Evolutionary conservation across 768 basidiomycete species (phyloP).

Genomic region (Tulasnella sp.): DNA sequence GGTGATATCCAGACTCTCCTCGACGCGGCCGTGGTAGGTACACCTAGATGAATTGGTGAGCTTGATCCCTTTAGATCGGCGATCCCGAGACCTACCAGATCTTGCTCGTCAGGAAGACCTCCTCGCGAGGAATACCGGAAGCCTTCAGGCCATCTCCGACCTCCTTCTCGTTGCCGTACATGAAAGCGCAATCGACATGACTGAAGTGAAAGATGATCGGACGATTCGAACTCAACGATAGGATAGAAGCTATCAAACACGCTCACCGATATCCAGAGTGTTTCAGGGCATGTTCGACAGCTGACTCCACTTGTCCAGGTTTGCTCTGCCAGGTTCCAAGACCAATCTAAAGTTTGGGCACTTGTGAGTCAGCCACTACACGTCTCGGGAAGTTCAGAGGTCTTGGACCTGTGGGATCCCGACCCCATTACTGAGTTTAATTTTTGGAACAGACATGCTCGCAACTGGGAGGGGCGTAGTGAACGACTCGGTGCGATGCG

Average conservation of each 20-base stretch:
- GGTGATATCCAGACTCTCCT: conserved; percentile 55
- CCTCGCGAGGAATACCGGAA: conserved; percentile 57
- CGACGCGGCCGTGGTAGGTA: conserved; percentile 43
- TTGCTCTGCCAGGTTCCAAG: conserved; percentile 65
- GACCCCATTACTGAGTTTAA: conserved; percentile 66
- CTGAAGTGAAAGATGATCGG: too few relatives aligned
- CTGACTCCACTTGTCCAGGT: conserved; percentile 58
- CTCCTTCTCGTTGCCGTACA: conserved; percentile 40
- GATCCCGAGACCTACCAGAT: conserved; percentile 21
- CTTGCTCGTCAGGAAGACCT: conserved; percentile 64
- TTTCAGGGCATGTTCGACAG: conserved; percentile 63
- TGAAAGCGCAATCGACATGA: conserved; percentile 60
- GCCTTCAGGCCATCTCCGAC: conserved; percentile 72
- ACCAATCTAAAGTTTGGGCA: too few relatives aligned
- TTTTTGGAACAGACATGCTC: conserved; percentile 32
- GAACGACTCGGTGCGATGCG: background rate
- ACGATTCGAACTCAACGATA: too few relatives aligned
- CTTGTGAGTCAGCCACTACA: too few relatives aligned
- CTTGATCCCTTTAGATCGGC: conserved; percentile 36
- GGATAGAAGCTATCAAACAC: background rate
- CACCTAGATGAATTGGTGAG: conserved; percentile 29
- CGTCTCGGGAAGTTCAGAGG: conserved; percentile 48
- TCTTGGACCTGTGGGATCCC: conserved; percentile 47
- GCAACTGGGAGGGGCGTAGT: background rate
- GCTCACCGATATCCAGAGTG: conserved; percentile 47